phyloP scores from a whole-genome alignment of 2,329 filamentous ascomycete genomes.

The Verticillium zaregamsianum region DNA sequence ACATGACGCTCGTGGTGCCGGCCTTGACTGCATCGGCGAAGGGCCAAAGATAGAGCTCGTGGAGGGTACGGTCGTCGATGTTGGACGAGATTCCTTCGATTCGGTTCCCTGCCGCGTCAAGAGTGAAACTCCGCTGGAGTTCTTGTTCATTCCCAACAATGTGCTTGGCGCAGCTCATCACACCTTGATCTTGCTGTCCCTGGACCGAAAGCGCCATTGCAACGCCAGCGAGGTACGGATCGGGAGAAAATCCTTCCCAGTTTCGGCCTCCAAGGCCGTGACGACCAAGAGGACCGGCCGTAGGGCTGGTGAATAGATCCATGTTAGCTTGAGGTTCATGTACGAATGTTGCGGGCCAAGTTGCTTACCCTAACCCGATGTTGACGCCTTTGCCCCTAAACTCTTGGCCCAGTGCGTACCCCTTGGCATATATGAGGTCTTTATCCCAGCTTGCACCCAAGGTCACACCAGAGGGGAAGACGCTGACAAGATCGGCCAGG shows the following conservation, averaged over 20 bases:
- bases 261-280: constrained; percentile 59
- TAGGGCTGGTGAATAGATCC: too few species aligned
- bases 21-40: constrained; percentile 69
- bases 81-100: constrained; percentile 50
- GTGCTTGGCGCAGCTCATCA: constrained; percentile 65
- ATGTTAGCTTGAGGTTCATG: too few species aligned
- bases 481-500: constrained; percentile 19
- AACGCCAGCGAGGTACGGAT: constrained; percentile 67
- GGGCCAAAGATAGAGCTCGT: constrained; percentile 67
- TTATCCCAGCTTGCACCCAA: constrained; percentile 67
- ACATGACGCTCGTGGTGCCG: constrained; percentile 71
- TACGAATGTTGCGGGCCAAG: too few species aligned
- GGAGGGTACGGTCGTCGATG: constrained; percentile 56
- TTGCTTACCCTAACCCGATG: too few species aligned
- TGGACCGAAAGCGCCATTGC: constrained; percentile 64
- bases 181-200: constrained; percentile 71
- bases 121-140: constrained; percentile 33
- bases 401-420: constrained; percentile 49
- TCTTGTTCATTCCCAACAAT: constrained; percentile 60
- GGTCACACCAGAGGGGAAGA: constrained; percentile 67
- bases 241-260: constrained; percentile 60
- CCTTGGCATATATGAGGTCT: constrained; percentile 46
- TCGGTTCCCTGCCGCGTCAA: constrained; percentile 38
- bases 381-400: constrained; percentile 45
- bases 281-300: constrained; percentile 62